Percentiles rank a stretch among this genome's conserved stretches.
phyloP scores from a whole-genome alignment of 805 yeast species.

The Metschnikowia gruessii region DNA sequence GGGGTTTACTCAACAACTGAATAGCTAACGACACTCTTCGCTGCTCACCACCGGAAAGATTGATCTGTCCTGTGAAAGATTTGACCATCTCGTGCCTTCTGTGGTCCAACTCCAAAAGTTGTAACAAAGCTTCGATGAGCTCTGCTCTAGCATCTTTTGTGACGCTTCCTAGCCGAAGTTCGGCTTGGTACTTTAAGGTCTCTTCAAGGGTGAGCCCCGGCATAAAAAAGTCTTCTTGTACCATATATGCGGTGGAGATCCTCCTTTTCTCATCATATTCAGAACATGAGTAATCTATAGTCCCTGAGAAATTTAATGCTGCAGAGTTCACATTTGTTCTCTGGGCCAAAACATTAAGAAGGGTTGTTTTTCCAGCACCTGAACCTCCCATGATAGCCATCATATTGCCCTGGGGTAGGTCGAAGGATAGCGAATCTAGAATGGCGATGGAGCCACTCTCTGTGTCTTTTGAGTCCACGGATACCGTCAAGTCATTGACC shows the following conservation, averaged over 20 bases:
- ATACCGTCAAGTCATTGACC: constrained; percentile 14
- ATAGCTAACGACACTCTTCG: constrained; percentile 74
- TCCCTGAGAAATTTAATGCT: constrained; percentile 43
- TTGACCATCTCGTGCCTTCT: constrained; percentile 60
- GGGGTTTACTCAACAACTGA: constrained; percentile 73
- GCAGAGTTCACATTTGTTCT: constrained; percentile 42
- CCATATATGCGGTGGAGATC: constrained; percentile 55
- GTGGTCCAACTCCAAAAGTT: constrained; percentile 63
- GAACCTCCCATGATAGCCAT: constrained; percentile 86
- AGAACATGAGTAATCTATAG: constrained; percentile 31
- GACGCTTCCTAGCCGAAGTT: constrained; percentile 54
- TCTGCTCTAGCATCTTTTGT: constrained; percentile 43
- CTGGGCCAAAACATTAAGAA: constrained; percentile 63
- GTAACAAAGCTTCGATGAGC: constrained; percentile 58
- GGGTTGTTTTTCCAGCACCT: constrained; percentile 83
- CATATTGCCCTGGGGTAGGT: constrained; percentile 56
- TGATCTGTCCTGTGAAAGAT: constrained; percentile 46
- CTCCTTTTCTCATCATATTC: constrained; percentile 9
- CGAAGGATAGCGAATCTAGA: constrained; percentile 51
- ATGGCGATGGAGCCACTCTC: constrained; percentile 20
- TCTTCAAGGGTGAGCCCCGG: constrained; percentile 74
- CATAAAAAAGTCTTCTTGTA: constrained; percentile 70
- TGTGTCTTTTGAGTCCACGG: constrained; percentile 13
- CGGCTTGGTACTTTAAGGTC: constrained; percentile 67
- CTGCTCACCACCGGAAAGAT: constrained; percentile 83